Base-by-base conservation (phyloP, 225 moss, liverwort and hornwort genomes). In the Ulota crispa region DNA sequence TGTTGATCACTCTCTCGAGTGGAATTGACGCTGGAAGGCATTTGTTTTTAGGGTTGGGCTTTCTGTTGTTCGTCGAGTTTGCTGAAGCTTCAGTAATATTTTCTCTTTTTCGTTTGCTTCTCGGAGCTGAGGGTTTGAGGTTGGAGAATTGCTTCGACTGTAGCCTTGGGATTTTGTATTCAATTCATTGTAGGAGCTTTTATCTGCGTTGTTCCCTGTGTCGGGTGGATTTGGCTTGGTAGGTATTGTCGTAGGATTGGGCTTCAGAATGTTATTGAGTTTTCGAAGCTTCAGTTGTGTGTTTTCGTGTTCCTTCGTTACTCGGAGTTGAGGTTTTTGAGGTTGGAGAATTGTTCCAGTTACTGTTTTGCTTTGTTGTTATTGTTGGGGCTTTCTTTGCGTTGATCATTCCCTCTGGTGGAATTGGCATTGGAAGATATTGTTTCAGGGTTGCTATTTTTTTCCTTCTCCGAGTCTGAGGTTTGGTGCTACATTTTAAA, bases 201-300 rank as follows among this genome's bases (percentile, higher is more conserved):
- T 43, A 3, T 63, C 2, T 79, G 20, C 63, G 30, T 15, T 68
- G 31, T 26, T 59, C 19, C 2, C 45, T 43, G 15, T 27, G 53
- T 6, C 9, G 45, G 36, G 56, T 55, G 75, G 45, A 75, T 67
- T 81, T 31, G 43, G 10, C 10, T 4, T 23, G 21, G 7, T 41
- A 64, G 72, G 77, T 77, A 7, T 43, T 3, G 16, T 14, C 63
- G 79, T 84, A 75, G 79, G 84, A 79, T 45, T 84, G 56, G 12
- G 47, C 43, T 45, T 24, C 24, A 14, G 10, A 1, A 42, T 66
- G 2, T 31, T 67, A 2, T 19, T 31, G 23, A 8, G 26, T 52
- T 63, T 21, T 37, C 4, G 41, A 5, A 30, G 42, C 65, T 54
- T 30, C 20, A 3, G 10, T 64, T 20, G 26, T 27, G 36, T 41